A percentile compares a stretch with the other conserved stretches of the same genome.
phyloP scores from a whole-genome alignment of 805 yeast species.

The Candida arabinofermentans region DNA sequence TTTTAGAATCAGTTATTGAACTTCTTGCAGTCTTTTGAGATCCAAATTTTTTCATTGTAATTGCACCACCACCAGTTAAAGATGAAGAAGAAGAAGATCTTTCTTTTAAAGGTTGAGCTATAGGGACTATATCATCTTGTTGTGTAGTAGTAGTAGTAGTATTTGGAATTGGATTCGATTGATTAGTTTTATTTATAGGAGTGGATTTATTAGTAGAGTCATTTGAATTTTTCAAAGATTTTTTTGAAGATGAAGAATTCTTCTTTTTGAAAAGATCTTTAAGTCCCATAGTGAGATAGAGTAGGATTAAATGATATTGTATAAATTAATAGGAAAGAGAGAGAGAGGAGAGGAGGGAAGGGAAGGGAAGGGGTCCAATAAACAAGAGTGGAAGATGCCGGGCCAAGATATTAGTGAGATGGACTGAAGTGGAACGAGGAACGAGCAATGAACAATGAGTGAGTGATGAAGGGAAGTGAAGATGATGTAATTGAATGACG shows the following conservation, averaged over 20 bases:
- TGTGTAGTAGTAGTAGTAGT: no score
- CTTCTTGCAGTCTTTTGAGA: neutral
- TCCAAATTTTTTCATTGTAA: neutral
- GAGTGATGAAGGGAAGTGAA: no score
- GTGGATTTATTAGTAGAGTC: neutral
- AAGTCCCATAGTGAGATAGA: slow-evolving; percentile 11
- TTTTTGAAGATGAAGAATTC: slow-evolving; percentile 1
- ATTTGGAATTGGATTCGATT: neutral
- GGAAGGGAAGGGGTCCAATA: no score
- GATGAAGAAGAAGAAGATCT: neutral
- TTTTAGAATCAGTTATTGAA: slow-evolving; percentile 12
- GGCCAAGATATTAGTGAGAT: no score
- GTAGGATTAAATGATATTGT: neutral
- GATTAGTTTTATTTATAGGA: neutral
- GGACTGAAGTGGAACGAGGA: no score
- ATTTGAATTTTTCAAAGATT: neutral
- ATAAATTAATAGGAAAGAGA: no score
- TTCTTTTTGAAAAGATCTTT: slow-evolving; percentile 12
- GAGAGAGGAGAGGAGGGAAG: no score
- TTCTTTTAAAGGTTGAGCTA: neutral
- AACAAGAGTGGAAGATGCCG: no score
- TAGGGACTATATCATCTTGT: neutral
- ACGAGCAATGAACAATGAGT: no score
- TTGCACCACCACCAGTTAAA: slow-evolving; percentile 1
- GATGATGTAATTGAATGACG: no score